phyloP scores from a whole-genome alignment of 2,329 filamentous ascomycete genomes.

The Emmonsia crescens region DNA sequence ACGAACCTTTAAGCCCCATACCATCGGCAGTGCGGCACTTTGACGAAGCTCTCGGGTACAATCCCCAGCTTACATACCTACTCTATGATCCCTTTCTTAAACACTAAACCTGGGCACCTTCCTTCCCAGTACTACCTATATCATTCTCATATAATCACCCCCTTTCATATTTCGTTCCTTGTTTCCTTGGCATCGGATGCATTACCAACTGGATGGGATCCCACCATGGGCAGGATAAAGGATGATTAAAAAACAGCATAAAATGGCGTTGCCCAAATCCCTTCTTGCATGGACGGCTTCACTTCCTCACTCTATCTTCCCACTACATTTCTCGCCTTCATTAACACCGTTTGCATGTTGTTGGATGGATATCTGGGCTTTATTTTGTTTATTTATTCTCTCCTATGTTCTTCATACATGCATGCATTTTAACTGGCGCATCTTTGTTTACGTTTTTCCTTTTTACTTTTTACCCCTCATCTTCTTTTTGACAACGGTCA shows the following conservation, averaged over 20 bases:
- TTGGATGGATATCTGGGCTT: neutral
- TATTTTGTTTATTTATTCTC: neutral
- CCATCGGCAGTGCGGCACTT: neutral
- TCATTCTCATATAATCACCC: too few relatives aligned
- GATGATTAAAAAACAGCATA: neutral
- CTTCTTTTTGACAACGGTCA: neutral
- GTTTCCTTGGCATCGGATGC: neutral
- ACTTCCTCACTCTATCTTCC: neutral
- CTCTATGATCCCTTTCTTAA: neutral
- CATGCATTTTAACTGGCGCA: neutral
- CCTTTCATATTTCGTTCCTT: neutral
- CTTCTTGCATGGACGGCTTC: neutral
- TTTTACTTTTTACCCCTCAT: neutral
- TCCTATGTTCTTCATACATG: neutral
- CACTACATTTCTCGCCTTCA: neutral
- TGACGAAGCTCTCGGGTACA: neutral
- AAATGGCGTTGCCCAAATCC: neutral
- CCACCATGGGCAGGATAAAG: neutral
- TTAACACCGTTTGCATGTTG: neutral
- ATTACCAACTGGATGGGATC: neutral
- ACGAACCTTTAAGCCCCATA: neutral
- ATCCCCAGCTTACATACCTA: neutral
- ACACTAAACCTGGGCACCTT: neutral
- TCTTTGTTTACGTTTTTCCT: neutral
- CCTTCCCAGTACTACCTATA: neutral